A percentile compares a stretch with the other conserved stretches of the same genome.
Conservation (phyloP, 441 rosid species). For the Populus hybrid region DNA sequence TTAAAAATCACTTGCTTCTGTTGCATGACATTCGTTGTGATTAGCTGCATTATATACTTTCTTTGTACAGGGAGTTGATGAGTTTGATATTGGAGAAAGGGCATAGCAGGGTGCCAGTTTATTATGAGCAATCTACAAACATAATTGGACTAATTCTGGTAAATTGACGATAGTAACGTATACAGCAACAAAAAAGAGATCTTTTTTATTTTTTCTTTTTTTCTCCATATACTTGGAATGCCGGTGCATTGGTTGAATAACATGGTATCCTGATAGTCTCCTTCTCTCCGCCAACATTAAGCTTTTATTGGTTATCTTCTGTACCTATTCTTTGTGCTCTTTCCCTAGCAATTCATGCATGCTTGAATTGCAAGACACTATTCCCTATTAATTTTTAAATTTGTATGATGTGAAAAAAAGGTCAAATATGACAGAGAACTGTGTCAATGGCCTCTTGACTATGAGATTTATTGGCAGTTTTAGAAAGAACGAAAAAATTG, state of each 20-base stretch:
- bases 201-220: background rate
- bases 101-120: constrained; percentile 91
- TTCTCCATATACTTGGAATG: background rate
- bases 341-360: background rate
- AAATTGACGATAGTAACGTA: background rate
- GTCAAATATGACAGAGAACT: background rate
- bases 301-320: background rate
- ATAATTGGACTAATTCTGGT: constrained; percentile 88
- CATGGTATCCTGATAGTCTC: background rate
- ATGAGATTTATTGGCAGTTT: background rate
- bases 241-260: constrained; percentile 8
- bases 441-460: background rate
- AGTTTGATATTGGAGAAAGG: constrained; percentile 78
- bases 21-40: constrained; percentile 4
- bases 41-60: constrained; percentile 17
- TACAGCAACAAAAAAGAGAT: background rate
- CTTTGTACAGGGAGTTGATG: constrained; percentile 62
- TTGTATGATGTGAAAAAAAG: background rate
- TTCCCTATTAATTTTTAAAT: background rate
- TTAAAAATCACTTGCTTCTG: background rate
- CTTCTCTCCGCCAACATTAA: background rate
- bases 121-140: constrained; percentile 70
- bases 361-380: background rate
- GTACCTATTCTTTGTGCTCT: background rate
- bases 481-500: background rate